Evolutionary conservation across 345 rosid species (phyloP).

Genomic region (Psidium guajava): DNA sequence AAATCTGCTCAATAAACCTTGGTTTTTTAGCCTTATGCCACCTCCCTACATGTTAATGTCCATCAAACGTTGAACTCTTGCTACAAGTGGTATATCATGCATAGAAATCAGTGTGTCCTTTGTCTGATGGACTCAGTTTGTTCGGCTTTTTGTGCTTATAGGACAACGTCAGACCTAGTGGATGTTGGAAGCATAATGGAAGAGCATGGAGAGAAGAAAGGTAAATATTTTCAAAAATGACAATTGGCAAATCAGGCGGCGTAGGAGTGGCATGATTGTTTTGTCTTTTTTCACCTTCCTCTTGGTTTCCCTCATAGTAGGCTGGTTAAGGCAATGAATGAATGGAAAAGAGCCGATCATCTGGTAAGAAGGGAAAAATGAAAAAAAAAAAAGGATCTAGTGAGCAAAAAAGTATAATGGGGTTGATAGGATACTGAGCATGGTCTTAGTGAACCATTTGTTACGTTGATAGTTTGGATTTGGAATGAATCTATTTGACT

Average conservation of each 20-base stretch:
- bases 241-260: background rate
- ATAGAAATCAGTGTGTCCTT: background rate
- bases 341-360: no score
- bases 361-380: no score
- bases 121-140: background rate
- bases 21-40: background rate
- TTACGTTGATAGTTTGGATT: no score
- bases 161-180: constrained; percentile 1
- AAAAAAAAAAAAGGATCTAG: no score
- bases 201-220: constrained; percentile 9
- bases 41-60: background rate
- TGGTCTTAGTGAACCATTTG: no score
- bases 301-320: no score
- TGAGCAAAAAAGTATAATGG: no score
- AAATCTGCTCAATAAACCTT: background rate
- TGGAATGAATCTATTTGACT: no score
- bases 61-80: background rate
- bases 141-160: background rate
- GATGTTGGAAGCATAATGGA: constrained; percentile 2
- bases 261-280: no score
- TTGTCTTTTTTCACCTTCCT: no score
- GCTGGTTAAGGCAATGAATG: no score
- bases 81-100: background rate
- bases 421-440: no score
- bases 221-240: background rate